Evolutionary conservation across 2,329 filamentous ascomycete species (phyloP).

Genomic region (Trichoderma polysporum): DNA sequence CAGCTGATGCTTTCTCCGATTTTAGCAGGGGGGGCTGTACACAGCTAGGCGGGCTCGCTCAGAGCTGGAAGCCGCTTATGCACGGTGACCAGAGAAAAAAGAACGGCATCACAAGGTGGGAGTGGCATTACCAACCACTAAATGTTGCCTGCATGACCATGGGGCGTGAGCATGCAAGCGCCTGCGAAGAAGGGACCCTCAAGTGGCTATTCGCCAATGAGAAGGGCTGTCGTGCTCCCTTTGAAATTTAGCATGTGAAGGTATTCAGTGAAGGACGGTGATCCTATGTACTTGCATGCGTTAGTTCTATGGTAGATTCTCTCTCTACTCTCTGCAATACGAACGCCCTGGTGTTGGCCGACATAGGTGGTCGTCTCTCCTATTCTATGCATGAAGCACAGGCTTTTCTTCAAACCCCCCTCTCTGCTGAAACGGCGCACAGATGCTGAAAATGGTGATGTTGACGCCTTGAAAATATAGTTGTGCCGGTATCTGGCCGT

Average conservation of each 20-base stretch:
- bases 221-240: neutral
- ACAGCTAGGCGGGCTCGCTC: neutral
- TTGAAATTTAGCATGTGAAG: neutral
- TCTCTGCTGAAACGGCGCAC: neutral
- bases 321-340: neutral
- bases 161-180: neutral
- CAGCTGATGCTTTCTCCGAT: constrained; percentile 5
- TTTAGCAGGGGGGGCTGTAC: neutral
- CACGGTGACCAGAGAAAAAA: neutral
- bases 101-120: neutral
- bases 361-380: neutral
- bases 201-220: neutral
- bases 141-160: neutral
- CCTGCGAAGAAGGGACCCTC: neutral
- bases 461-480: neutral
- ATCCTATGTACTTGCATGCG: neutral
- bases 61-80: neutral
- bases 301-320: neutral
- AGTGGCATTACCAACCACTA: neutral
- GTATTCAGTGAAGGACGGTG: neutral
- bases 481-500: neutral
- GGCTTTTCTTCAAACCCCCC: neutral
- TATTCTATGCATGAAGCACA: neutral
- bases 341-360: neutral
- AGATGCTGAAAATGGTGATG: neutral